These are phyloP conservation scores for Pyrenochaeta sp. DNA, from an alignment of 2,329 filamentous ascomycete species.

Conservation along the genomic window DNA sequence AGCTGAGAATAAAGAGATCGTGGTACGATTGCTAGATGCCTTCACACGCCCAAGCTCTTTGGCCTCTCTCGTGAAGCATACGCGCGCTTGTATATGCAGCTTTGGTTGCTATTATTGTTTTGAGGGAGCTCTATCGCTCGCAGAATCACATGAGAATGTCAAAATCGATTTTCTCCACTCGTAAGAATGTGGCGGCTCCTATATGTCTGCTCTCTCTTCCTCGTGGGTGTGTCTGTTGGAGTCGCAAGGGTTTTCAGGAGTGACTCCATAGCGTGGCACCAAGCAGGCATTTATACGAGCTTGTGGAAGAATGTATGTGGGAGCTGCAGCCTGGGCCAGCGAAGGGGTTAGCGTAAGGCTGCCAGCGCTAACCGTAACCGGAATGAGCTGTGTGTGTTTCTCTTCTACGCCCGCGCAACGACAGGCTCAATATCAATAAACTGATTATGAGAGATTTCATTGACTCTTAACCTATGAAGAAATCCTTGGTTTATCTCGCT, in stretches of 20 bases:
- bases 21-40: background rate
- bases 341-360: background rate
- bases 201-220: background rate
- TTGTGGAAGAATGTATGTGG: background rate
- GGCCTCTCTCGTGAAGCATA: background rate
- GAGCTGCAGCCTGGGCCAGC: background rate
- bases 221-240: background rate
- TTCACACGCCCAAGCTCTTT: background rate
- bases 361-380: background rate
- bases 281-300: background rate
- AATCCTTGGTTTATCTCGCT: no score
- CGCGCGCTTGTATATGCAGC: background rate
- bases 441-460: no score
- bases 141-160: background rate
- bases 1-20: background rate
- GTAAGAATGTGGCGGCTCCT: background rate
- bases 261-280: background rate
- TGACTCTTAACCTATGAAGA: no score
- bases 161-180: background rate
- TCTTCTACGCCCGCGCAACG: no score
- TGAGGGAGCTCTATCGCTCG: background rate
- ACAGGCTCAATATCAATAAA: no score
- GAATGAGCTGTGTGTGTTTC: background rate
- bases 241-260: background rate
- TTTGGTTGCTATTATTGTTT: background rate